A percentile compares a stretch with the other conserved stretches of the same genome.
These are phyloP conservation scores for Rhodotorula sp. DNA, from an alignment of 1,284 basidiomycete genomes.

Conservation along the genomic window DNA sequence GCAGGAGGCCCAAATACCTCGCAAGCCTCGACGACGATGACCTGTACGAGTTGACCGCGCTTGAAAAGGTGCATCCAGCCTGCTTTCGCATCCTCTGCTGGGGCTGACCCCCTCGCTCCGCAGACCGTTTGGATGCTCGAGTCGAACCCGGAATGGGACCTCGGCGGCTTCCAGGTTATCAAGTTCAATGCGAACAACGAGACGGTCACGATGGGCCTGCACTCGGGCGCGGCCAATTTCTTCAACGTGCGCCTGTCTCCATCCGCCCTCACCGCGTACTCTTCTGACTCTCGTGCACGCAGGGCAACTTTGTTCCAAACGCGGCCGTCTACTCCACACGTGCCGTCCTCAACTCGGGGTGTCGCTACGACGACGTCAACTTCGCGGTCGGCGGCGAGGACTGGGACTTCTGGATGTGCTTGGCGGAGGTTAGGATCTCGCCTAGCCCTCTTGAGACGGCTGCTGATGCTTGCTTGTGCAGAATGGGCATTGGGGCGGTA, in stretches of 20 bases:
- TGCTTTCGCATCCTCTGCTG: background rate
- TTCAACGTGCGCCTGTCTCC: slow-evolving; percentile 8
- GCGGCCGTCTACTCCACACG: slow-evolving; percentile 34
- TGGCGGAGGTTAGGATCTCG: too few relatives aligned
- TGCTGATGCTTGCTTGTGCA: too few relatives aligned
- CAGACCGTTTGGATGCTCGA: slow-evolving; percentile 41
- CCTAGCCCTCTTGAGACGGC: too few relatives aligned
- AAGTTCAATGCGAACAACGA: slow-evolving; percentile 34
- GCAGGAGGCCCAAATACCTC: slow-evolving; percentile 23
- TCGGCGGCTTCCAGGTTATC: slow-evolving; percentile 39
- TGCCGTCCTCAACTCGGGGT: slow-evolving; percentile 19
- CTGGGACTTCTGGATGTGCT: slow-evolving; percentile 46
- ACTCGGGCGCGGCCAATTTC: slow-evolving; percentile 33
- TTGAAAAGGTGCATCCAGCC: slow-evolving; percentile 22
- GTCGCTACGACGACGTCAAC: slow-evolving; percentile 36
- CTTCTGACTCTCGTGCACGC: too few relatives aligned
- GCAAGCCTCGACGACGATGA: slow-evolving; percentile 41
- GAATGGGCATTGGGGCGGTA: slow-evolving; percentile 41
- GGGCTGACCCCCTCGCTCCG: too few relatives aligned
- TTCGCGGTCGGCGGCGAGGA: slow-evolving; percentile 41
- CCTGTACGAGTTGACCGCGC: slow-evolving; percentile 34
- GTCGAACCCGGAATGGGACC: slow-evolving; percentile 36
- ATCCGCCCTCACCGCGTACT: background rate
- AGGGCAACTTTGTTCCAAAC: slow-evolving; percentile 42
- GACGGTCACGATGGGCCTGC: slow-evolving; percentile 33